These are phyloP conservation scores for Lepraria neglecta DNA, from an alignment of 495 filamentous ascomycete genomes.

Conservation along the genomic window DNA sequence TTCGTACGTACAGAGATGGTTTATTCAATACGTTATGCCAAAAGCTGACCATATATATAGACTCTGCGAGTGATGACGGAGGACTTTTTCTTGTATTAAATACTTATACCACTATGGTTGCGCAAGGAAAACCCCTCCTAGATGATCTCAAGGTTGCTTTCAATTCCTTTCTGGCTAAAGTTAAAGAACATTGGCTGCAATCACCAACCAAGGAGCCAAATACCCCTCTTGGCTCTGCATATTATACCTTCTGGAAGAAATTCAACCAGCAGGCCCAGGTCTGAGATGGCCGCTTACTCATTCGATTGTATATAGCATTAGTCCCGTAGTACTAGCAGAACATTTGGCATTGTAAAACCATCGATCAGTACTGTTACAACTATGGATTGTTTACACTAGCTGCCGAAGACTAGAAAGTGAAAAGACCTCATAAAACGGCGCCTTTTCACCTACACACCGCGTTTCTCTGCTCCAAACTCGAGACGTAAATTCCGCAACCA, in stretches of 20 bases:
- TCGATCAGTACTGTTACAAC: not conserved
- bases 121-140: not conserved
- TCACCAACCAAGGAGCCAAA: constrained; percentile 2
- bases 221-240: constrained; percentile 7
- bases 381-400: too few species aligned
- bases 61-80: not conserved
- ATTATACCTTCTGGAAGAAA: constrained; percentile 8
- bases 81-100: constrained; percentile 4
- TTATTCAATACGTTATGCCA: not conserved
- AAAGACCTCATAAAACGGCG: too few species aligned
- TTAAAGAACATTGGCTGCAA: not conserved
- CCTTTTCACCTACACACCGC: not conserved
- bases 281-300: constrained; percentile 3
- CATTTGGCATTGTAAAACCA: not conserved
- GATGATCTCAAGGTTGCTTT: not conserved
- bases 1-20: constrained; percentile 1
- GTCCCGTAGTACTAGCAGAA: not conserved
- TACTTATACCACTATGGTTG: constrained; percentile 6
- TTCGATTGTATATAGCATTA: not conserved
- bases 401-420: too few species aligned
- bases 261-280: constrained; percentile 9
- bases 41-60: constrained; percentile 13
- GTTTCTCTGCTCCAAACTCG: not conserved
- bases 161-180: not conserved
- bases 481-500: not conserved